Evolutionary conservation across 2,329 filamentous ascomycete species (phyloP).

Genomic region (Ceratocystis smalleyi): DNA sequence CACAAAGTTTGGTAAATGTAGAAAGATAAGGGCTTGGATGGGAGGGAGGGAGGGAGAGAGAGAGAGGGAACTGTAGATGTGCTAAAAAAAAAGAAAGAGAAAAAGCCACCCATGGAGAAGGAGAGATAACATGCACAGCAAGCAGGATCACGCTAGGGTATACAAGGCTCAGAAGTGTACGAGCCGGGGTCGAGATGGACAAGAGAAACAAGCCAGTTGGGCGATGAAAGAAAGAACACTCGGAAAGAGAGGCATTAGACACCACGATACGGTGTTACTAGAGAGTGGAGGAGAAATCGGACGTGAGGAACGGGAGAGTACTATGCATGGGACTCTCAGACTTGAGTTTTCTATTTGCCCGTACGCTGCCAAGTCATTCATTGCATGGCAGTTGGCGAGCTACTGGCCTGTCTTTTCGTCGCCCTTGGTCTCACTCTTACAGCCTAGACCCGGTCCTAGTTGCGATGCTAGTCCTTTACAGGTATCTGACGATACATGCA

Average conservation of each 20-base stretch:
- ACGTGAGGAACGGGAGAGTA: background rate
- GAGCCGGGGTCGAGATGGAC: background rate
- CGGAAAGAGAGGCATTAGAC: background rate
- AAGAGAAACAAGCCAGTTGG: background rate
- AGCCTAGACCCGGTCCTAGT: background rate
- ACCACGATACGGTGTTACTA: background rate
- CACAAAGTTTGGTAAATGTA: too few relatives aligned
- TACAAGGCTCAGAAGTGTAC: background rate
- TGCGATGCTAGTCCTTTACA: background rate
- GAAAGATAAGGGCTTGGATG: too few relatives aligned
- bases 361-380: background rate
- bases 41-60: too few relatives aligned
- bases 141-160: background rate
- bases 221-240: background rate
- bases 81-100: background rate
- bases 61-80: too few relatives aligned
- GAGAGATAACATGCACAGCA: too few relatives aligned
- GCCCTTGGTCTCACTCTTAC: background rate
- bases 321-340: background rate
- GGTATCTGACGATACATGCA: background rate
- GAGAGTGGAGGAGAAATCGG: background rate
- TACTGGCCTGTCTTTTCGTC: background rate
- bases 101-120: background rate
- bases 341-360: background rate
- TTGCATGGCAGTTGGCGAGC: background rate